Evolutionary conservation across 345 rosid species (phyloP), one percentile per base, ranked within the genome.

Genomic region (Cardamine occulta): DNA sequence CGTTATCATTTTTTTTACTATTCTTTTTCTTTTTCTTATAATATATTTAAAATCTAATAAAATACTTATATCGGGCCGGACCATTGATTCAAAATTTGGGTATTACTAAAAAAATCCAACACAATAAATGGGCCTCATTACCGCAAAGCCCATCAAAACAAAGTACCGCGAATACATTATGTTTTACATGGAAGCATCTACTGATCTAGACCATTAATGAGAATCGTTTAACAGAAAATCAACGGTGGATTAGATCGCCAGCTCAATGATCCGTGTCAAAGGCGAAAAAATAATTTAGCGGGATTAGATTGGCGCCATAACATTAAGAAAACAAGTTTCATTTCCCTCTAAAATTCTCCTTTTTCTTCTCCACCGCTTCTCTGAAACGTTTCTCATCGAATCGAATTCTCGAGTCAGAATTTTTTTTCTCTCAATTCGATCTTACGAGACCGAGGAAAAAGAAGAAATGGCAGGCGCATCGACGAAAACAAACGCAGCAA

Each of bases 401-500:
- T 76, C 75, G 17, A 61, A 0, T 71, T 69, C 60, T 40, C 65
- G 0, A 13, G 13, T 1, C 1, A 40, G n/a, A 7, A 49, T 21
- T 0, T 39, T 17, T 32, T 55, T 34, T 28, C 34, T 17, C 21
- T 31, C 34, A 31, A 15, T 58, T 21, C 14, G 34, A 28, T 19
- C 18, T 28, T 51, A 5, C 17, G 23, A 18, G 7, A 73, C 39
- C 1, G 21, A 61, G 45, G 2, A 15, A 49, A 10, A 45, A 23
- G 21, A 21, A 64, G 48, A 37, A 32, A 83, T 76, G 84, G 79
- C 81, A 0, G 85, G 84, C 9, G 74, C 83, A 52, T 80, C 85
- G 18, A 49, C 82, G 10, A 84, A 72, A 47, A 37, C 87, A 13
- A 87, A 81, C 26, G 80, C 86, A 6, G 80, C 88, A 2, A 87